A percentile compares a stretch with the other conserved stretches of the same genome.
Evolutionary conservation across 2,329 filamentous ascomycete genomes (phyloP).

Genomic region (Coniella vitis): DNA sequence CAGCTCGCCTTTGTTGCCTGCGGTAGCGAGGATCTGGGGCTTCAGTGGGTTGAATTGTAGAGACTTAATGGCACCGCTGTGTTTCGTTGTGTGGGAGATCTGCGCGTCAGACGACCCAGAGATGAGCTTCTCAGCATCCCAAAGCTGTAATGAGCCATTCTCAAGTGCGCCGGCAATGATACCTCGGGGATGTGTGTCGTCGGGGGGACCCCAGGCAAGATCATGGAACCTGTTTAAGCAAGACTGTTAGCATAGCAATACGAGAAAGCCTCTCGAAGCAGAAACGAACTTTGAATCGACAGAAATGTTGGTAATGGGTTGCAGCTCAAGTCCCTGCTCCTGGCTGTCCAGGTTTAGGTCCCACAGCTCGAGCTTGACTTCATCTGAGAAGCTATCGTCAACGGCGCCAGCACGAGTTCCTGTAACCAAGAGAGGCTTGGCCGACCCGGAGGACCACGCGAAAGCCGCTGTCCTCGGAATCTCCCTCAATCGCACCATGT

Average conservation of each 20-base stretch:
- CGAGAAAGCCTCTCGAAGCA: background rate
- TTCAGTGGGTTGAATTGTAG: conserved; percentile 94
- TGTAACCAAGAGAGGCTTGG: conserved; percentile 78
- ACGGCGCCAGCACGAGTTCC: conserved; percentile 93
- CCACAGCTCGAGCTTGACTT: conserved; percentile 95
- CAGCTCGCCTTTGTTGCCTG: conserved; percentile 89
- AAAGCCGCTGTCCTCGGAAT: conserved; percentile 96
- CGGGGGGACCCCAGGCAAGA: conserved; percentile 85
- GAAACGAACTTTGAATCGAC: conserved; percentile 75
- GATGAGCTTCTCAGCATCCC: conserved; percentile 72
- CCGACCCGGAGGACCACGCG: conserved; percentile 83
- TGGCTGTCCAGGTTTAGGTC: conserved; percentile 77
- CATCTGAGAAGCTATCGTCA: conserved; percentile 94
- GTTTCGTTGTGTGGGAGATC: conserved; percentile 81
- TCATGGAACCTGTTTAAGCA: conserved; percentile 75
- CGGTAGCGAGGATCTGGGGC: conserved; percentile 84
- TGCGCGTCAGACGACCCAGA: conserved; percentile 60
- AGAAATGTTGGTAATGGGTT: conserved; percentile 74
- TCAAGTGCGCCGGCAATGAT: conserved; percentile 94
- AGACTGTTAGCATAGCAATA: conserved; percentile 7
- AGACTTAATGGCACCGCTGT: conserved; percentile 86
- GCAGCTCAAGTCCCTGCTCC: conserved; percentile 72
- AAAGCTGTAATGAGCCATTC: conserved; percentile 87
- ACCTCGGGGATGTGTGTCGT: conserved; percentile 70
- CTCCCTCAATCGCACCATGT: conserved; percentile 93